Conservation (phyloP, 1,284 basidiomycete genomes). For the Tremellales sp. region DNA sequence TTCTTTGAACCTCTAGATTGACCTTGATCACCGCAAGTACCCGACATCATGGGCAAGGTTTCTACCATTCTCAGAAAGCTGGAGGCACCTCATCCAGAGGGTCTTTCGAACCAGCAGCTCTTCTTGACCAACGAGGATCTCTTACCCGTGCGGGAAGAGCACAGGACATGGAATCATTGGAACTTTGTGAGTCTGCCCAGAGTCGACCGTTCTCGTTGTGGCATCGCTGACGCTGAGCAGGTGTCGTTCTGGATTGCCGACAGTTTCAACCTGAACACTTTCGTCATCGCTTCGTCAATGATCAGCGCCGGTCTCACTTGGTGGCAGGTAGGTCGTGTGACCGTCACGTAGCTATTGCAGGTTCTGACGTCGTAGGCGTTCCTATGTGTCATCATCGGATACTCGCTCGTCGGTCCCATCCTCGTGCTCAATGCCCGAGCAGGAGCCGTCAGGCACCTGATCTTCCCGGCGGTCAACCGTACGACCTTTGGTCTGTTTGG, state of each 20-base stretch:
- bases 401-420: conserved; percentile 66
- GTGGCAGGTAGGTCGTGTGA: conserved; percentile 65
- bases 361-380: conserved; percentile 53
- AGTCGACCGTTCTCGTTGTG: not conserved
- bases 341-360: not conserved
- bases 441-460: conserved; percentile 66
- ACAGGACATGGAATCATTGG: conserved; percentile 40
- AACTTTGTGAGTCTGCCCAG: conserved; percentile 26
- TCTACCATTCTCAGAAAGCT: conserved; percentile 39
- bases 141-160: conserved; percentile 29
- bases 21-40: no score
- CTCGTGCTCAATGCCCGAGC: conserved; percentile 75
- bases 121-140: conserved; percentile 55
- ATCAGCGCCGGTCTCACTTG: conserved; percentile 68
- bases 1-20: no score
- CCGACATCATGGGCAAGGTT: not conserved
- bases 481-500: conserved; percentile 66
- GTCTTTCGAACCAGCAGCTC: conserved; percentile 54
- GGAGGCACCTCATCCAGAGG: conserved; percentile 56
- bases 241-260: conserved; percentile 68
- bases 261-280: conserved; percentile 75
- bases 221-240: conserved; percentile 3
- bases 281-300: conserved; percentile 58
- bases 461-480: conserved; percentile 72
- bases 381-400: conserved; percentile 66